These are phyloP conservation scores for Candida insectalens DNA, from an alignment of 805 yeast genomes.

Conservation along the genomic window DNA sequence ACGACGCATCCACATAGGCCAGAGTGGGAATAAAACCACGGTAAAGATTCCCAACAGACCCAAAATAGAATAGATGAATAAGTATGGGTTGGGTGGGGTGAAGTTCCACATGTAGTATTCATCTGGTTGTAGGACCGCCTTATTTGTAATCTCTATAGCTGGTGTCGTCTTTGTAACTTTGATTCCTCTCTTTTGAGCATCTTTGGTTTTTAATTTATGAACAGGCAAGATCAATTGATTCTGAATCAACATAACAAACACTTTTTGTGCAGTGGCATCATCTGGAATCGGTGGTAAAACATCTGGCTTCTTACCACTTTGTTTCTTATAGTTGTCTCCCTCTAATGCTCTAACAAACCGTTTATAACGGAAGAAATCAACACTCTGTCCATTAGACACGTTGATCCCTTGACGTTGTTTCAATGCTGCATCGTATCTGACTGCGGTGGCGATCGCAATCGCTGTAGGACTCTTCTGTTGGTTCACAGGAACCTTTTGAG, in stretches of 20 bases:
- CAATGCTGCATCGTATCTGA: constrained; percentile 55
- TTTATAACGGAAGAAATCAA: constrained; percentile 81
- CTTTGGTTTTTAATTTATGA: constrained; percentile 58
- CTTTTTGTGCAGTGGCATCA: constrained; percentile 47
- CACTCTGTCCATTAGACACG: constrained; percentile 49
- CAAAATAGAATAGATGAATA: constrained; percentile 52
- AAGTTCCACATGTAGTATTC: constrained; percentile 81
- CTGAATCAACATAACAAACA: constrained; percentile 60
- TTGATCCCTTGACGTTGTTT: constrained; percentile 69
- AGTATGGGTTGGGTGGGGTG: constrained; percentile 59
- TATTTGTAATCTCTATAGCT: constrained; percentile 41
- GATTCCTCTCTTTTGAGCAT: constrained; percentile 52
- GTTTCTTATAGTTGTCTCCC: constrained; percentile 54
- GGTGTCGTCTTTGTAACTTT: constrained; percentile 56
- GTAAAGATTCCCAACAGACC: constrained; percentile 57
- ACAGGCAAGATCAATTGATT: constrained; percentile 70
- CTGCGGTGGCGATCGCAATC: constrained; percentile 57
- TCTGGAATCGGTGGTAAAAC: constrained; percentile 35
- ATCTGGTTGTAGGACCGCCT: constrained; percentile 53
- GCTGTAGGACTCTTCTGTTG: constrained; percentile 42
- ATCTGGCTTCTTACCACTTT: constrained; percentile 22
- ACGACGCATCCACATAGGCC: constrained; percentile 85
- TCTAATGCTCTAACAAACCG: constrained; percentile 72
- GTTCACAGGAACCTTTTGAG: constrained; percentile 14
- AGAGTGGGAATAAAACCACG: constrained; percentile 76